phyloP scores from a whole-genome alignment of 2,329 filamentous ascomycete genomes.

The Sarocladium brachiariae region DNA sequence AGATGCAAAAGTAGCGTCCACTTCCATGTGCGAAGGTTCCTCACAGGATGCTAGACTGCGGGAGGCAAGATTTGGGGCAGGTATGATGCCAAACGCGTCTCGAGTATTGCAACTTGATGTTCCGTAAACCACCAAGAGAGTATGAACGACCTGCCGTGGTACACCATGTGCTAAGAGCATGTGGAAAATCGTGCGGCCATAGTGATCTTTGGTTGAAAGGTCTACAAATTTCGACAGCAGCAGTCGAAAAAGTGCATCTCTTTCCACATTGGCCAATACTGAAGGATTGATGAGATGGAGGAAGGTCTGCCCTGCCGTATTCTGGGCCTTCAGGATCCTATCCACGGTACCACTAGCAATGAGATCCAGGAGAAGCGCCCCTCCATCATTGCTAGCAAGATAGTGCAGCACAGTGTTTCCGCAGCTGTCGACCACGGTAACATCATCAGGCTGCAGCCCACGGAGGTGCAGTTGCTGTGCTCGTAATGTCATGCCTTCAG shows the following conservation, averaged over 20 bases:
- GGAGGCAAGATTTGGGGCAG: neutral
- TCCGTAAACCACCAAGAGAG: slow-evolving; percentile 29
- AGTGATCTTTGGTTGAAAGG: slow-evolving; percentile 36
- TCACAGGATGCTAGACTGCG: neutral
- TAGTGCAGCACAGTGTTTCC: slow-evolving; percentile 43
- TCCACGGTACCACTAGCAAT: neutral
- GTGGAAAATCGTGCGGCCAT: slow-evolving; percentile 48
- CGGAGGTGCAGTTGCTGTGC: slow-evolving; percentile 14
- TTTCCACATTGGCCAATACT: slow-evolving; percentile 25
- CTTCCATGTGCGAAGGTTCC: neutral
- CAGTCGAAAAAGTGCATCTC: slow-evolving; percentile 21
- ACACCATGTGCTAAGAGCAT: slow-evolving; percentile 25
- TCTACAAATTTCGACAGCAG: slow-evolving; percentile 19
- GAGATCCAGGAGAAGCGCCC: neutral
- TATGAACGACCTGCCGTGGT: slow-evolving; percentile 21
- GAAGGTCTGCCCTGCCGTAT: slow-evolving; percentile 42
- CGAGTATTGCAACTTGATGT: slow-evolving; percentile 28
- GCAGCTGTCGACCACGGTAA: slow-evolving; percentile 30
- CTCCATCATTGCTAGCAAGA: slow-evolving; percentile 23
- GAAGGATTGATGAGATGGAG: slow-evolving; percentile 33
- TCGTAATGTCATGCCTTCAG: slow-evolving; percentile 16
- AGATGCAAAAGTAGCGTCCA: neutral
- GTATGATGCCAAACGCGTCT: slow-evolving; percentile 41
- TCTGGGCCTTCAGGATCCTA: slow-evolving; percentile 23
- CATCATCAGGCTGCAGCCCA: slow-evolving; percentile 11